Evolutionary conservation across 495 filamentous ascomycete genomes (phyloP).

Genomic region (Cercophora samala): DNA sequence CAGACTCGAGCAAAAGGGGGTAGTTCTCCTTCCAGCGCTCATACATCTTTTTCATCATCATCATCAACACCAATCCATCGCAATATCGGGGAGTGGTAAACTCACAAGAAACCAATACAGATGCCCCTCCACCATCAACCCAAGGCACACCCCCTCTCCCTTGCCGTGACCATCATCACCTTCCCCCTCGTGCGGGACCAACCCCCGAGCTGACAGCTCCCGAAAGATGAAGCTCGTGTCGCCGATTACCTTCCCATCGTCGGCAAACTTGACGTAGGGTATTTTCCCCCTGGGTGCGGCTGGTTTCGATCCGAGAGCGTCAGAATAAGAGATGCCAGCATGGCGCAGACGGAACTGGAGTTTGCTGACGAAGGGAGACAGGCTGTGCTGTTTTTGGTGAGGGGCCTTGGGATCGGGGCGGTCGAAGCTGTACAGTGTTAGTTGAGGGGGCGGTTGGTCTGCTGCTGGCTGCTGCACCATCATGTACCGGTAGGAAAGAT

Average conservation of each 20-base stretch:
- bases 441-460: slow-evolving; percentile 10
- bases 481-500: no score
- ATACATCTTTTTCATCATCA: no score
- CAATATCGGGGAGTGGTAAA: not conserved
- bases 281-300: slow-evolving; percentile 51
- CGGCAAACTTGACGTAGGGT: slow-evolving; percentile 44
- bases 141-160: slow-evolving; percentile 43
- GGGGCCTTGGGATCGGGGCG: not conserved
- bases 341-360: slow-evolving; percentile 56
- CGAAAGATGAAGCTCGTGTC: slow-evolving; percentile 51
- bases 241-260: slow-evolving; percentile 20
- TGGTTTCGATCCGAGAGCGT: slow-evolving; percentile 36
- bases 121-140: slow-evolving; percentile 53
- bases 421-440: slow-evolving; percentile 23
- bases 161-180: slow-evolving; percentile 18
- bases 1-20: no score
- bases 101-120: slow-evolving; percentile 52
- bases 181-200: no score
- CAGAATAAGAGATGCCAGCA: slow-evolving; percentile 42
- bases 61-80: not conserved
- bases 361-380: slow-evolving; percentile 57
- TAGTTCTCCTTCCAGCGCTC: no score
- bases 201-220: no score
- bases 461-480: not conserved
- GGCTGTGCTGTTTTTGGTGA: slow-evolving; percentile 36